Evolutionary conservation across 306 rosid species (phyloP), one percentile per base, ranked within the genome.

Genomic region (Prunus mongolica): DNA sequence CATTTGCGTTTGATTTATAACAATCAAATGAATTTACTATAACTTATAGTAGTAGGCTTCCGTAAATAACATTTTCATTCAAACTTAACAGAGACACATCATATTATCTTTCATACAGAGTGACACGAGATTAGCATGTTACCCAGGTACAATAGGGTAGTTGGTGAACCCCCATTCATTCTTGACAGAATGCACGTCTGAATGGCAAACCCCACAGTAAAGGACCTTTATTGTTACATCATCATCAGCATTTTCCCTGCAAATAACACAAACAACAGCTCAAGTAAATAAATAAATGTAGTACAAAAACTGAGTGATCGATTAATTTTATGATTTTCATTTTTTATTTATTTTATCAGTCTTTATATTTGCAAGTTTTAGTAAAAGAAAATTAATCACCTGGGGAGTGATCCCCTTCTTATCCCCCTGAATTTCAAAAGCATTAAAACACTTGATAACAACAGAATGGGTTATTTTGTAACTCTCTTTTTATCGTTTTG

Each of bases 61-160:
- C 4, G 15, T 47, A 47, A 47, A 47, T 47, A 38, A 38, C 44
- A 38, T 38, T 38, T 38, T 38, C 9, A 38, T 7, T 38, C 44
- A 38, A 6, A 38, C 44, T 38, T 38, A 38, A 38, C 9, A 38
- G 44, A 38, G 44, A 5, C 44, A 7, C 44, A 38, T 38, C 44
- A 38, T 7, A 49, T 49, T 49, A 49, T 11, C 3, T 49, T 12
- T 49, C 18, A 49, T 4, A 52, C n/a, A 52, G n/a, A 18, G 2
- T 52, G 14, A 22, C 5, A 45, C 15, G 64, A 46, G 44, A 30
- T n/a, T 24, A 56, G 8, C 27, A 63, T 13, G 79, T 25, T 83
- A 93, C 98, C 98, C 98, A 2, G 98, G 98, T 82, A 94, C 97
- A 62, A 94, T 41, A 25, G 98, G 98, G 79, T 85, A 94, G 47